Base-by-base conservation (phyloP, 192 early-diverging fungal genomes). In the Podila epigama region DNA sequence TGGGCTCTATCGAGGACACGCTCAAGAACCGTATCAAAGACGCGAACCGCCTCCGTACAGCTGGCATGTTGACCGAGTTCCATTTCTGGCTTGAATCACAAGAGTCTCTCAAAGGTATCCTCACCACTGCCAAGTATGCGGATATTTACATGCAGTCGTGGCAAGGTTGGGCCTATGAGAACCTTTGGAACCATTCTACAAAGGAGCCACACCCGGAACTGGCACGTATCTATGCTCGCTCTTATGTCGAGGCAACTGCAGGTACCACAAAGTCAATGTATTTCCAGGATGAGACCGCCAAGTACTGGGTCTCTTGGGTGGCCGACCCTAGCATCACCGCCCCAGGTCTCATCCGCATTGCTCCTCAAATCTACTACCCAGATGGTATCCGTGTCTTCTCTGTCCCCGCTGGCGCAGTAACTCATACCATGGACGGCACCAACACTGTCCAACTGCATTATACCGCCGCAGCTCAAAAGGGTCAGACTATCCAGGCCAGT, bases 81-180 rank as follows among this genome's bases (percentile, higher is more conserved):
- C 79, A 81, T 28, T 80, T 85, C 72, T 85, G 85, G 84, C 75
- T 60, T 44, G 68, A 65, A 2, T 63, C 61, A 7, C 51, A 63
- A 0, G 77, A 60, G 10, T 66, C 80, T 15, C 44, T 84, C 20
- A 42, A 69, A 3, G 41, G 67, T 10, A 82, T 85, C 35, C 78
- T 68, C 11, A 42, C 61, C 39, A 77, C 84, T 2, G 70, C 82
- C 3, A 60, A 77, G 10, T 69, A 80, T 31, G 82, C 82, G 8
- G 87, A 87, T 42, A 33, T 53, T 15, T 83, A 85, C 58, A 70
- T 82, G 66, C 72, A 81, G 34, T 81, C 80, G 27, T 89, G 87
- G 87, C 78, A 79, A 52, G 87, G 85, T 7, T 88, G 85, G 85
- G 68, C 85, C 1, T 88, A 88, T 41, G 83, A 88, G 53, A 79